Evolutionary conservation across 257 asterid species (phyloP).

Genomic region (Plectranthus barbatus): DNA sequence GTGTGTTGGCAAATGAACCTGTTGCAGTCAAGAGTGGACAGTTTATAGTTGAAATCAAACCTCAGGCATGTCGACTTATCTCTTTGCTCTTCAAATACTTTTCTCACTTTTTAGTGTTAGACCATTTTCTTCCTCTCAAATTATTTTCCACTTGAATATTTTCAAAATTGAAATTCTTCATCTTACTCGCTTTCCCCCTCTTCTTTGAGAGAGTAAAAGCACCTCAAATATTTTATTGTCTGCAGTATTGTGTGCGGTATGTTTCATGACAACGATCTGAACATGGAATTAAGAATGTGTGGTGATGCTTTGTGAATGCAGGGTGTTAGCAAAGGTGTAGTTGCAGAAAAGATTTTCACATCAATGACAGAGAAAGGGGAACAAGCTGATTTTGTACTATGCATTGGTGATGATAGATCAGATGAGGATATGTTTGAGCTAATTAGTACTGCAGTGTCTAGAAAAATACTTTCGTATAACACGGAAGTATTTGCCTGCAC

Average conservation of each 20-base stretch:
- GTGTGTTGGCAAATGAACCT: slow-evolving; percentile 88
- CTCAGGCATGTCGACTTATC: slow-evolving; percentile 46
- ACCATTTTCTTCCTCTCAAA: neutral
- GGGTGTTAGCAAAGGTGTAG: slow-evolving; percentile 79
- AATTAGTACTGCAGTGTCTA: slow-evolving; percentile 51
- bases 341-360: slow-evolving; percentile 73
- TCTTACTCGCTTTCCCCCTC: too few species aligned
- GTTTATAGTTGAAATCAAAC: slow-evolving; percentile 85
- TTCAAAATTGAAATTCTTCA: too few species aligned
- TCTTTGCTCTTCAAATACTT: neutral
- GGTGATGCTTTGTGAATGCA: slow-evolving; percentile 13
- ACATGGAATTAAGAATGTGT: neutral
- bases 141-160: neutral
- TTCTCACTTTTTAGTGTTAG: neutral
- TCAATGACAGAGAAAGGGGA: slow-evolving; percentile 53
- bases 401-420: slow-evolving; percentile 89
- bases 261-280: too few species aligned
- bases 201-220: too few species aligned
- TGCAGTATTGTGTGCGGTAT: too few species aligned
- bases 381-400: slow-evolving; percentile 73
- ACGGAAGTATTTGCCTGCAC: slow-evolving; percentile 79
- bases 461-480: slow-evolving; percentile 42
- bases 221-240: too few species aligned
- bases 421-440: slow-evolving; percentile 89
- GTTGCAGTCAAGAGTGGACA: slow-evolving; percentile 94